These are phyloP conservation scores for Waltiozyma sp. DNA, from an alignment of 1,139 yeast genomes.

Conservation along the genomic window DNA sequence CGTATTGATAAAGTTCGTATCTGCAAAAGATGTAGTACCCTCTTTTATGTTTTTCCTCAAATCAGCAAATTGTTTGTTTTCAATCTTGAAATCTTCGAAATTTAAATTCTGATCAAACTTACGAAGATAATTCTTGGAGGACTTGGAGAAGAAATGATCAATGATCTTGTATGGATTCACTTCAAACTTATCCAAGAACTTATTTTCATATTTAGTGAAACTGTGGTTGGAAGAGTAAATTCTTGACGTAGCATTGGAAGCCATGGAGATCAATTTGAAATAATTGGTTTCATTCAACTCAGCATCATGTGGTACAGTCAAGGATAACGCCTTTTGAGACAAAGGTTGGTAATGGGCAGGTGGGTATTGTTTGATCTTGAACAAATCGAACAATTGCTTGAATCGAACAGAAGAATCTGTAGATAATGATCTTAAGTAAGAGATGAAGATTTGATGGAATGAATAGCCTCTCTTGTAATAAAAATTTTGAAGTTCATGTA, in stretches of 20 bases:
- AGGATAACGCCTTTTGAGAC: constrained; percentile 22
- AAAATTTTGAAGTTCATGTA: constrained; percentile 15
- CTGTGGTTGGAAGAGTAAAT: constrained; percentile 24
- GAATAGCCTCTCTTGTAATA: constrained; percentile 21
- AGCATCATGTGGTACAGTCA: constrained; percentile 21
- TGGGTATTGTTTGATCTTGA: constrained; percentile 22
- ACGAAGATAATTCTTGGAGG: constrained; percentile 22
- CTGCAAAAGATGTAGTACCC: constrained; percentile 15
- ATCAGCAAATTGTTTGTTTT: constrained; percentile 12
- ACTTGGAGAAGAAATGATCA: constrained; percentile 22
- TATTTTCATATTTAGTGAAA: constrained; percentile 23
- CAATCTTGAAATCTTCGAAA: constrained; percentile 19
- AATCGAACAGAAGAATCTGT: constrained; percentile 21
- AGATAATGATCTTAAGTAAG: constrained; percentile 21
- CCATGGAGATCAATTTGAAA: constrained; percentile 21
- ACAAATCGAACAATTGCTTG: constrained; percentile 20
- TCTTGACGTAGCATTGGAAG: constrained; percentile 24
- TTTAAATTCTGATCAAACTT: constrained; percentile 21
- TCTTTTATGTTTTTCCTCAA: constrained; percentile 17
- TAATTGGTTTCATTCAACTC: constrained; percentile 16
- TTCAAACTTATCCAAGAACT: constrained; percentile 23
- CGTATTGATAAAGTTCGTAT: constrained; percentile 21
- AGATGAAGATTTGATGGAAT: constrained; percentile 20
- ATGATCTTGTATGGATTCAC: constrained; percentile 22
- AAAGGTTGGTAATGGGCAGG: constrained; percentile 21